phyloP scores from a whole-genome alignment of 257 asterid genomes.

The Orobanche coerulescens region DNA sequence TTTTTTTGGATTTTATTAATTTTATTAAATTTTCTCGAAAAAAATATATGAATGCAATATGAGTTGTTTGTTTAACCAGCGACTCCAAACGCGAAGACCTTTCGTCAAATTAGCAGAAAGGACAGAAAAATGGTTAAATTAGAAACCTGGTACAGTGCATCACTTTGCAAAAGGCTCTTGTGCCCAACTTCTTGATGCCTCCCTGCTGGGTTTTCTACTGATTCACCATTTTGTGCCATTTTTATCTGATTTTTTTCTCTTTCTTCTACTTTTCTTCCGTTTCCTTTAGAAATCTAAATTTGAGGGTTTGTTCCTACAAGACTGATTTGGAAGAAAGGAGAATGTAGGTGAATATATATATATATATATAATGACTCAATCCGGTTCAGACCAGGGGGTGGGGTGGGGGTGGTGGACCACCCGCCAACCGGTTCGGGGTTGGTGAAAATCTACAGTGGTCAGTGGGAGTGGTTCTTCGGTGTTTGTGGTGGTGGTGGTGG shows the following conservation, averaged over 20 bases:
- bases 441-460: slow-evolving; percentile 25
- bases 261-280: not conserved
- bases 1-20: too few species aligned
- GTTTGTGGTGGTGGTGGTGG: too few species aligned
- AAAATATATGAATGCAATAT: too few species aligned
- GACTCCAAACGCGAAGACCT: too few species aligned
- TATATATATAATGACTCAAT: too few species aligned
- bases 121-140: not conserved
- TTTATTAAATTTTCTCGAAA: too few species aligned
- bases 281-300: not conserved
- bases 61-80: too few species aligned
- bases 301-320: slow-evolving; percentile 9
- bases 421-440: slow-evolving; percentile 27
- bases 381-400: slow-evolving; percentile 31
- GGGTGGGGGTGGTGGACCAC: slow-evolving; percentile 17
- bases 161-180: slow-evolving; percentile 78
- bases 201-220: slow-evolving; percentile 21
- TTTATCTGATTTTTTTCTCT: not conserved
- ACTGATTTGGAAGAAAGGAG: not conserved
- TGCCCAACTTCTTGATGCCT: slow-evolving; percentile 87
- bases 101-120: too few species aligned
- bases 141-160: slow-evolving; percentile 62
- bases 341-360: slow-evolving; percentile 22
- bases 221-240: slow-evolving; percentile 38
- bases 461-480: slow-evolving; percentile 1